phyloP scores from a whole-genome alignment of 2,329 filamentous ascomycete genomes.

The Amphichorda felina region DNA sequence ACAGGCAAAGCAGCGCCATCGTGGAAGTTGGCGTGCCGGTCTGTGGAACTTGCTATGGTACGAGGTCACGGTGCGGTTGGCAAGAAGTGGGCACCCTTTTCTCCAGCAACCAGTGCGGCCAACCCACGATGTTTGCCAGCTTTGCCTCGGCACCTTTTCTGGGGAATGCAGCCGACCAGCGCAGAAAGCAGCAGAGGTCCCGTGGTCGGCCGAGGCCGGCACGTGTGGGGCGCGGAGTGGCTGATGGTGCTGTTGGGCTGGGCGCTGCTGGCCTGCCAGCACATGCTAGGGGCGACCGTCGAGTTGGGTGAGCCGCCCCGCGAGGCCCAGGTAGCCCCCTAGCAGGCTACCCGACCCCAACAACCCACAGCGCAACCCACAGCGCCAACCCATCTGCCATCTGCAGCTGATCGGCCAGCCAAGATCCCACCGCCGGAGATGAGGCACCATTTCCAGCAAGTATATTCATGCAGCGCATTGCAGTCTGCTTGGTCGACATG shows the following conservation, averaged over 20 bases:
- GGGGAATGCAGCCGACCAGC: background rate
- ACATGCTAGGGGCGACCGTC: too few species aligned
- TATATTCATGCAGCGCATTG: background rate
- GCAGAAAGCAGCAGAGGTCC: background rate
- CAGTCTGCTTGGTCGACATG: too few species aligned
- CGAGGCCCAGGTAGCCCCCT: too few species aligned
- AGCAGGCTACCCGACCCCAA: too few species aligned
- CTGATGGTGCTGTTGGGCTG: too few species aligned
- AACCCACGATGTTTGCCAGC: constrained; percentile 3
- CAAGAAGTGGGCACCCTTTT: constrained; percentile 1
- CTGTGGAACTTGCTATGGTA: background rate
- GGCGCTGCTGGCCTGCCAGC: too few species aligned
- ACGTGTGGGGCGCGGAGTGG: constrained; percentile 1
- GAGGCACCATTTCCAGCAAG: constrained; percentile 1
- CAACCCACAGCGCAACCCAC: too few species aligned
- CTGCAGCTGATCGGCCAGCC: constrained; percentile 3
- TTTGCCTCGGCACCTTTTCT: constrained; percentile 11
- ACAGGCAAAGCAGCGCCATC: constrained; percentile 1
- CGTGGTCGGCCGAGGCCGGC: constrained; percentile 8
- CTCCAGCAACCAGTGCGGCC: constrained; percentile 8
- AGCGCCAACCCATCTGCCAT: background rate
- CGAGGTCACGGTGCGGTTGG: background rate
- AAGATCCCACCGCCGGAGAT: background rate
- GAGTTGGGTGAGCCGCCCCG: too few species aligned
- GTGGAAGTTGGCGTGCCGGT: background rate